Base-by-base conservation (phyloP, 2,329 filamentous ascomycete genomes). In the Penicillium sp. region DNA sequence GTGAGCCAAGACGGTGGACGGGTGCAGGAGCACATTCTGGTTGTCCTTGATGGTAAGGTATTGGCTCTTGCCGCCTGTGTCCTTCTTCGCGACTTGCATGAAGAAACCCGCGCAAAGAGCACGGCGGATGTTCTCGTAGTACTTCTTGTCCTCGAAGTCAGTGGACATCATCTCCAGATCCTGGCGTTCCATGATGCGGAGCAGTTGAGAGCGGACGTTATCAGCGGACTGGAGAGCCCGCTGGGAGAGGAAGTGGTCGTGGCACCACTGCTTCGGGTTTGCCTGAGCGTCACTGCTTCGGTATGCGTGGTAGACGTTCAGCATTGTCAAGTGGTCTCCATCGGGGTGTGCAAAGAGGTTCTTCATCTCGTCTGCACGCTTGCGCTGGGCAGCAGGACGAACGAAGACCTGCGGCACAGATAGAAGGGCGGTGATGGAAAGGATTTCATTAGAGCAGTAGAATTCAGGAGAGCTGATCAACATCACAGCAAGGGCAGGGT, bases 281-380 rank as follows among this genome's bases (percentile, higher is more conserved):
- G 80, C 80, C 79, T 88, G 82, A 62, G 88, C 81, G 64, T 83
- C 79, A 68, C 86, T 74, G 40, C 86, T 81, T 78, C 96, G 97
- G 85, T 96, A 99, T 23, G 94, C 94, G 72, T 99, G 95, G 75
- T 97, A 99, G 44, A 93, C 93, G 72, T 99, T 99, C 58, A 99
- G 84, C 72, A 99, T 87, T 16, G 94, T 97, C 42, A 99, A 81
- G 69, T 99, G 94, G 69, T 99, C 94, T 52, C 94, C 94, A 61
- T 97, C 93, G 1, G 87, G 85, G 71, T 99, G 94, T 29, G 90
- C 87, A 68, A 99, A 99, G 39, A 93, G 84, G 38, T 86, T 82
- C 80, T 99, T 99, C 91, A 97, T 97, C 74, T 97, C 91, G 71
- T 99, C 94, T 45, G 94, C 94, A 44, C 90, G 88, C 77, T 96